Conservation (phyloP, 1,284 basidiomycete genomes). For the Uromyces viciae-fabae region DNA sequence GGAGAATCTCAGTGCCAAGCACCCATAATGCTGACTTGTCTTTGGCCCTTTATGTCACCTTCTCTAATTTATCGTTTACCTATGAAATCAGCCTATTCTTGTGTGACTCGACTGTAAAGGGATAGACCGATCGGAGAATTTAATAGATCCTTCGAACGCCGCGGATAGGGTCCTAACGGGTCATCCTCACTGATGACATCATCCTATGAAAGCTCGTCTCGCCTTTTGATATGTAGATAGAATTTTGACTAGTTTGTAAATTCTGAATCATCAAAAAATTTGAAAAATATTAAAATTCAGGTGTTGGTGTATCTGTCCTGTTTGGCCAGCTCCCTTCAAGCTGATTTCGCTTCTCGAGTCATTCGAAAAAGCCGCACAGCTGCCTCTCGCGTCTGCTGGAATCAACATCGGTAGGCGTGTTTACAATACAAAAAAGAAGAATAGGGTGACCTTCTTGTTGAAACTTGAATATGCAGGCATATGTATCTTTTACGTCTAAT, state of each 20-base stretch:
- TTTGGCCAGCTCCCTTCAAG: constrained; percentile 1
- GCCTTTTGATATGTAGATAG: constrained; percentile 9
- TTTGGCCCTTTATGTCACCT: neutral
- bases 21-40: constrained; percentile 12
- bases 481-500: constrained; percentile 9
- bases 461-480: neutral
- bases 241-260: neutral
- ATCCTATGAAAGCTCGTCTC: neutral
- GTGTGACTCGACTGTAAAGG: constrained; percentile 22
- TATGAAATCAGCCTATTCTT: neutral
- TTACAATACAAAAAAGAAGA: neutral
- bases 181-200: constrained; percentile 4
- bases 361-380: neutral
- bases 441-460: neutral
- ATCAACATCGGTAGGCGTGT: neutral
- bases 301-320: neutral
- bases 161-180: constrained; percentile 4
- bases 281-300: neutral
- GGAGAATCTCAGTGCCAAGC: too few species aligned
- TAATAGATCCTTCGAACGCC: constrained; percentile 7
- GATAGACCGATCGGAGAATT: constrained; percentile 28
- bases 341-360: neutral
- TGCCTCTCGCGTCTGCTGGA: neutral
- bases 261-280: neutral
- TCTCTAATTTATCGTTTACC: constrained; percentile 11